Conservation (phyloP, 371 early-diverging fungal genomes). For the Rhizopus arrhizus region DNA sequence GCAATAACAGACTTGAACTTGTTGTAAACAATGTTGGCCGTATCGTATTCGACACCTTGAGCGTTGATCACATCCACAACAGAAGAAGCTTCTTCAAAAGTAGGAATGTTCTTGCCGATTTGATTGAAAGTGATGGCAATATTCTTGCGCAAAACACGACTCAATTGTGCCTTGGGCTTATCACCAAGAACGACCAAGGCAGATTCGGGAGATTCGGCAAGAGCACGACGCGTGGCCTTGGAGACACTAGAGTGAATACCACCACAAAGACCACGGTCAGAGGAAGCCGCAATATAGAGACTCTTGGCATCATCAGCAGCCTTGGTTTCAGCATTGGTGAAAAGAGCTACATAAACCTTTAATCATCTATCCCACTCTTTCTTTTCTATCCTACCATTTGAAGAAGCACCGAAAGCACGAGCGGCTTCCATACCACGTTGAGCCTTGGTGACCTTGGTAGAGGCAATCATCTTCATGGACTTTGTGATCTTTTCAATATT, state of each 20-base stretch:
- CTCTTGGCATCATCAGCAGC: slow-evolving; percentile 61
- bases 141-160: slow-evolving; percentile 74
- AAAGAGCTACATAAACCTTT: slow-evolving; percentile 63
- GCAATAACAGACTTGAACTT: slow-evolving; percentile 92
- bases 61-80: slow-evolving; percentile 80
- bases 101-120: slow-evolving; percentile 88
- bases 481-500: slow-evolving; percentile 99
- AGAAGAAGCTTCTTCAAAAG: slow-evolving; percentile 86
- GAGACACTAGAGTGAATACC: slow-evolving; percentile 97
- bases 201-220: slow-evolving; percentile 59
- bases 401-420: slow-evolving; percentile 82
- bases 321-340: slow-evolving; percentile 76
- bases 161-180: slow-evolving; percentile 92
- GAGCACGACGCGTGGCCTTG: slow-evolving; percentile 76
- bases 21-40: slow-evolving; percentile 89
- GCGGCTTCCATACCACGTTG: slow-evolving; percentile 94
- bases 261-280: slow-evolving; percentile 98
- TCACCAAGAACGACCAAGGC: slow-evolving; percentile 84
- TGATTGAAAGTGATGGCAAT: slow-evolving; percentile 86
- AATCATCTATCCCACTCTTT: background rate
- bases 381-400: slow-evolving; percentile 55
- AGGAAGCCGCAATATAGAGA: slow-evolving; percentile 83
- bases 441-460: slow-evolving; percentile 95
- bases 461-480: slow-evolving; percentile 99
- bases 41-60: slow-evolving; percentile 70